These are phyloP conservation scores for Erigeron philadelphicus DNA, from an alignment of 140 eudicot genomes.

Conservation along the genomic window DNA sequence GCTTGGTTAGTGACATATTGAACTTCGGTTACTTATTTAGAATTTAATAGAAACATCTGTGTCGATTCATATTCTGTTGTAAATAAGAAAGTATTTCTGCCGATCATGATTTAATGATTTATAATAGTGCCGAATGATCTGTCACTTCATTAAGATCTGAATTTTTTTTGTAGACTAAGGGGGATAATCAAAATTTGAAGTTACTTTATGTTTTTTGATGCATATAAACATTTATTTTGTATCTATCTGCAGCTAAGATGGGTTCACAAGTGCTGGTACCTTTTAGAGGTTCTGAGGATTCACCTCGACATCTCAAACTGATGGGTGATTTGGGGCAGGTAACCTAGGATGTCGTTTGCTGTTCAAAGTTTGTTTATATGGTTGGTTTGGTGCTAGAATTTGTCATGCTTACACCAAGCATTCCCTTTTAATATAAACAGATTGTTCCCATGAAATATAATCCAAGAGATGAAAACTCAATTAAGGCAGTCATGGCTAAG, in stretches of 20 bases:
- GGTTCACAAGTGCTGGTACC: slow-evolving; percentile 98
- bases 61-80: slow-evolving; percentile 3
- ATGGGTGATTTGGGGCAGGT: slow-evolving; percentile 99
- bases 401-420: neutral
- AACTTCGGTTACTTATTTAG: slow-evolving; percentile 1
- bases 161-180: neutral
- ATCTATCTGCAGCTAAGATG: slow-evolving; percentile 68
- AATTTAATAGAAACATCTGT: slow-evolving; percentile 8
- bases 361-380: neutral
- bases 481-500: slow-evolving; percentile 98
- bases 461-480: slow-evolving; percentile 90
- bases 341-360: slow-evolving; percentile 9
- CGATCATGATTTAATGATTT: slow-evolving; percentile 16
- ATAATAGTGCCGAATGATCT: neutral
- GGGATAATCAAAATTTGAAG: neutral
- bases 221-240: slow-evolving; percentile 17
- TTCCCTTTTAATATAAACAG: slow-evolving; percentile 34
- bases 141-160: neutral
- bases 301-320: slow-evolving; percentile 91
- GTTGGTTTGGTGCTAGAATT: slow-evolving; percentile 10
- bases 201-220: slow-evolving; percentile 16
- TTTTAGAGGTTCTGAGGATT: slow-evolving; percentile 94
- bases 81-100: neutral
- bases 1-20: slow-evolving; percentile 54
- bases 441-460: slow-evolving; percentile 95